A percentile compares a stretch with the other conserved stretches of the same genome.
Evolutionary conservation across 768 basidiomycete species (phyloP).

Genomic region (Hygrocybe punicea): DNA sequence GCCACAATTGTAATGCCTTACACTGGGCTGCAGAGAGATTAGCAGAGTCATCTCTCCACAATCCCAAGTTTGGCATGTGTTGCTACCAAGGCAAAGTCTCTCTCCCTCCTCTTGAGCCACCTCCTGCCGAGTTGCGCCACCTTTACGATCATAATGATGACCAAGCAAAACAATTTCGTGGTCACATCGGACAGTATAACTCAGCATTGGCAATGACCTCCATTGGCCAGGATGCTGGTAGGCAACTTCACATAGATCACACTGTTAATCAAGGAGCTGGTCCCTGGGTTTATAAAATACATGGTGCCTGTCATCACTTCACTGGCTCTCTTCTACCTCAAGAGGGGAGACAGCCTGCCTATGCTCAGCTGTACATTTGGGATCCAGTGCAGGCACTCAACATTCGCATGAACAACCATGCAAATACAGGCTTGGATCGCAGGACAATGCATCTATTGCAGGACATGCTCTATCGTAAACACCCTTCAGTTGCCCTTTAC

Average conservation of each 20-base stretch:
- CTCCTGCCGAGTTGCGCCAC: slow-evolving; percentile 22
- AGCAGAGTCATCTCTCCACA: neutral
- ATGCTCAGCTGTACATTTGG: slow-evolving; percentile 41
- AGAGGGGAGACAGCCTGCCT: slow-evolving; percentile 18
- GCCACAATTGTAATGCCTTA: slow-evolving; percentile 32
- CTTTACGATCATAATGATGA: slow-evolving; percentile 17
- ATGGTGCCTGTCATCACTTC: slow-evolving; percentile 32
- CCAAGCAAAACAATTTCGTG: slow-evolving; percentile 21
- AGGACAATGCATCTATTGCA: slow-evolving; percentile 21
- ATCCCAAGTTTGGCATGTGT: slow-evolving; percentile 34
- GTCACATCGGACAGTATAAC: slow-evolving; percentile 36
- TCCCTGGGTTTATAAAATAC: slow-evolving; percentile 27
- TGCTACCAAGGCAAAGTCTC: slow-evolving; percentile 35
- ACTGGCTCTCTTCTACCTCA: slow-evolving; percentile 32
- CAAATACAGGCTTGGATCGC: slow-evolving; percentile 5
- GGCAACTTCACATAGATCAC: slow-evolving; percentile 27
- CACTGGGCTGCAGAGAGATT: slow-evolving; percentile 36
- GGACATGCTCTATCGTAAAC: slow-evolving; percentile 8
- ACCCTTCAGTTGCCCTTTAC: slow-evolving; percentile 21
- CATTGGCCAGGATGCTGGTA: slow-evolving; percentile 25
- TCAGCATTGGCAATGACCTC: slow-evolving; percentile 35
- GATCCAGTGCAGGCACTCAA: slow-evolving; percentile 32
- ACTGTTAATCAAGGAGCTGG: slow-evolving; percentile 22
- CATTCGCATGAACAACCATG: slow-evolving; percentile 9
- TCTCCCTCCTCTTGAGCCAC: slow-evolving; percentile 19